A percentile compares a stretch with the other conserved stretches of the same genome.
phyloP scores from a whole-genome alignment of 306 rosid species.

The peach (Prunus persica) region Prunus_persica_NCBIv2 NC_034015.1:15162501-15163000 shows the following conservation, averaged over 20 bases:
- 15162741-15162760: not conserved
- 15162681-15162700: not conserved
- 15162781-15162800: not conserved
- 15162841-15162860: constrained; percentile 30
- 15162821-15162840: constrained; percentile 40
- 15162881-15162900: constrained; percentile 67
- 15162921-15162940: not conserved
- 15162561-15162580: constrained; percentile 12
- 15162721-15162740: not conserved
- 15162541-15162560: not conserved
- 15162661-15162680: constrained; percentile 60
- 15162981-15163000: constrained; percentile 42
- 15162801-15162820: not conserved
- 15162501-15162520: constrained; percentile 10
- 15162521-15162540: not conserved
- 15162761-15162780: not conserved
- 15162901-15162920: not conserved
- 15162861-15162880: constrained; percentile 41
- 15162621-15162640: constrained; percentile 50
- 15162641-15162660: constrained; percentile 58
- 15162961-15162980: constrained; percentile 2
- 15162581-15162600: constrained; percentile 80
- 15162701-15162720: not conserved
- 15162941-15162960: not conserved
- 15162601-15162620: constrained; percentile 48